Evolutionary conservation across 257 asterid species (phyloP), one percentile per base, ranked within the genome.

Genomic region (Verbena officinalis): DNA sequence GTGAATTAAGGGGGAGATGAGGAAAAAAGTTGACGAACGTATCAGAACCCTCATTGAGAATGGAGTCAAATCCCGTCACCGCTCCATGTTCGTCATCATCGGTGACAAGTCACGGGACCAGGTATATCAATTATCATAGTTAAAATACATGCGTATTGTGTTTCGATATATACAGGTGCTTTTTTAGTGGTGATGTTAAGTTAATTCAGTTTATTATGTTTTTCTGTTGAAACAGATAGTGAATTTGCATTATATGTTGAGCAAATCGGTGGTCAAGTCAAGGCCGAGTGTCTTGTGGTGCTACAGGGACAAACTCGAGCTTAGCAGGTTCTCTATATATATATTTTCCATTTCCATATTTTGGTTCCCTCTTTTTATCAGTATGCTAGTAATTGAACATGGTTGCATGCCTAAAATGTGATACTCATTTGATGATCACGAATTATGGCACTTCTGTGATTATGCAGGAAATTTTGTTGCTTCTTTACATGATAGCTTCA

Each of bases 61-160:
- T 72, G 97, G 99, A 49, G 95, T 86, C 61, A 86, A 80, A 68
- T 64, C 77, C 48, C 95, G 96, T 15, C 97, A 90, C 63, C 95
- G 99, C 40, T 94, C 99, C 55, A 78, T 94, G 82, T 85, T 94
- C 73, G 87, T 94, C 76, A 79, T 94, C 19, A 65, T 94, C 42
- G 99, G 99, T 12, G 99, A 94, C 79, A 94, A 94, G 71, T 84
- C 95, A 2, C 95, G 88, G 24, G 86, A 84, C 67, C 99, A 94
- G 92, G 88, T 82, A 56, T n/a, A 4, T n/a, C n/a, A n/a, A n/a
- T n/a, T n/a, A n/a, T 40, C 1, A 4, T 20, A 6, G 13, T 36
- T 10, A 61, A 15, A 15, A 1, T 8, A 17, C 10, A 7, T 46
- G 69, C 52, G 43, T 10, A 17, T 40, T 27, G 13, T 58, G 22